Evolutionary conservation across 163 green algal genomes (phyloP), one percentile per base, ranked within the genome.

Genomic region (Scenedesmus sp.): DNA sequence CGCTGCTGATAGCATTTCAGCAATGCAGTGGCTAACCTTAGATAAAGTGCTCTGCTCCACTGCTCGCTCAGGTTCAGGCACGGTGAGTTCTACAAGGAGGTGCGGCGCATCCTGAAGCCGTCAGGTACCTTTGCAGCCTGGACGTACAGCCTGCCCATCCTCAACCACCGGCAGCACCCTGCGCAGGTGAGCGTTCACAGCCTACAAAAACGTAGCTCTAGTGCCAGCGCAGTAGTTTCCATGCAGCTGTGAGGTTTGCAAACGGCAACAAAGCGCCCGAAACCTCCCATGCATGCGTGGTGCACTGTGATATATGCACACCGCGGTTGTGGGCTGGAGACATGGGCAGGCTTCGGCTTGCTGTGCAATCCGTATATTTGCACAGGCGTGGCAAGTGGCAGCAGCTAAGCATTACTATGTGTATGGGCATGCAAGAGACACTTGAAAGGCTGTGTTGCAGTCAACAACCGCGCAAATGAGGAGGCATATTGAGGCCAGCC

Each of bases 51-150:
- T 30, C 61, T 56, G 80, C 26, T 84, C 18, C 30, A 13, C 2
- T 65, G 86, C 76, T 40, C 49, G 26, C 43, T 9, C 68, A 89
- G 85, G 68, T 83, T 89, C 4, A 42, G 24, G 43, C 82, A 87
- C 24, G 15, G 26, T 0, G 33, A 40, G 9, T 96, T 96, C 79
- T 95, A 92, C 59, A 24, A 15, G 0, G 92, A 95, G 61, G 86
- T 82, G 1, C 84, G 85, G 2, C 82, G 93, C 26, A 87, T 96
- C 9, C 81, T 96, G 49, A 92, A 90, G 82, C 91, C 93, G 1
- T 49, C 26, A 13, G 94, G 94, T 35, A 72, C 73, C 16, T 89
- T 96, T 61, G 94, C 94, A 12, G 73, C 89, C 3, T 95, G 93
- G 93, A 87, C 85, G 20, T 95, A 94, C 44, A 73, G 91, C 80